These are phyloP conservation scores for Ascoidea asiatica DNA, from an alignment of 805 yeast species.

Conservation along the genomic window DNA sequence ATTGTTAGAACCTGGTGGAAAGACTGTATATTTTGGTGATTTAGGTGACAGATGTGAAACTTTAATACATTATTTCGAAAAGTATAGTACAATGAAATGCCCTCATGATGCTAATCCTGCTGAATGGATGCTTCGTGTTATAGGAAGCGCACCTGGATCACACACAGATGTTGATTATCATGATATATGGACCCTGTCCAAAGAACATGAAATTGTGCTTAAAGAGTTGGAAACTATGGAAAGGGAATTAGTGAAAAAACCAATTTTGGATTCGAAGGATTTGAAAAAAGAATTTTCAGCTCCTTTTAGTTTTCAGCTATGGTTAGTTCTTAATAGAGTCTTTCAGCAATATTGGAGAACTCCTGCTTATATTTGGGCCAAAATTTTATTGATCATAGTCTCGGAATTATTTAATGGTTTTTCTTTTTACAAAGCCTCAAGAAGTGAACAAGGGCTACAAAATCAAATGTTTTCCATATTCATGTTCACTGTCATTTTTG, in stretches of 20 bases:
- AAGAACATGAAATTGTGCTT: too few relatives aligned
- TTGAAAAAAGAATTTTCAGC: constrained; percentile 29
- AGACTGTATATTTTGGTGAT: constrained; percentile 66
- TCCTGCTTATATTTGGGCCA: constrained; percentile 45
- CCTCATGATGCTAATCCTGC: constrained; percentile 68
- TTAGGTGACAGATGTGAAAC: constrained; percentile 44
- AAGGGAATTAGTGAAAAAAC: constrained; percentile 24
- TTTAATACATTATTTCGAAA: constrained; percentile 53
- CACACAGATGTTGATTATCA: constrained; percentile 59
- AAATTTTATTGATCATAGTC: constrained; percentile 33
- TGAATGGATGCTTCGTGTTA: constrained; percentile 84
- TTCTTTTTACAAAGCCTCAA: constrained; percentile 50
- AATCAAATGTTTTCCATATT: constrained; percentile 50
- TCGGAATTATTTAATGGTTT: constrained; percentile 55
- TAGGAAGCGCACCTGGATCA: constrained; percentile 75
- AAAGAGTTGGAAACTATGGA: constrained; percentile 44
- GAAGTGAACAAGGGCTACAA: constrained; percentile 49
- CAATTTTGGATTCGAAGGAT: constrained; percentile 17
- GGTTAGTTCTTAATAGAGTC: constrained; percentile 35
- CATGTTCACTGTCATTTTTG: constrained; percentile 37
- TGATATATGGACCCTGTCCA: constrained; percentile 83
- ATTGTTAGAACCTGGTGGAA: constrained; percentile 57
- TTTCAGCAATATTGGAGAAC: constrained; percentile 53
- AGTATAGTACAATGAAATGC: constrained; percentile 50
- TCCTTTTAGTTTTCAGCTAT: constrained; percentile 24